Conservation (phyloP, 495 filamentous ascomycete genomes). For the Tuber borchii region DNA sequence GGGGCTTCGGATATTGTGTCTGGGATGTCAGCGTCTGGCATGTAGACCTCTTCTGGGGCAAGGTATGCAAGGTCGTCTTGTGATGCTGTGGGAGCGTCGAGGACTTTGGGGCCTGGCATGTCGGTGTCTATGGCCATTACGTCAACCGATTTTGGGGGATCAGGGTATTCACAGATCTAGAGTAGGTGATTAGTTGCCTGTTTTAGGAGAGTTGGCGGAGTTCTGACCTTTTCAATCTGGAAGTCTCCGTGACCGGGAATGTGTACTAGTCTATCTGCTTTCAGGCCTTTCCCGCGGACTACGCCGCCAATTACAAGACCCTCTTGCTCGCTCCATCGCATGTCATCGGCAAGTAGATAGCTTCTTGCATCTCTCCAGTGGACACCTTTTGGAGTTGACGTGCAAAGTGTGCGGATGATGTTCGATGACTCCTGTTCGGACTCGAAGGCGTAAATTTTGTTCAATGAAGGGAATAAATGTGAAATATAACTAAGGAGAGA, state of each 20-base stretch:
- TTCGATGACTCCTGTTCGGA: conserved; percentile 83
- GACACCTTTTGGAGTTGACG: conserved; percentile 80
- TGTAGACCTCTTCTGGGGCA: conserved; percentile 71
- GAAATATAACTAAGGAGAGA: conserved; percentile 85
- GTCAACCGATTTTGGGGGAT: conserved; percentile 53
- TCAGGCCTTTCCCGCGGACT: conserved; percentile 76
- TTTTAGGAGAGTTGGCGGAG: conserved; percentile 56
- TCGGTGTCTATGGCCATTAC: conserved; percentile 61
- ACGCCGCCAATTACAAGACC: conserved; percentile 72
- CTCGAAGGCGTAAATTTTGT: conserved; percentile 80
- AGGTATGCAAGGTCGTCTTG: conserved; percentile 75
- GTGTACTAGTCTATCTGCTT: conserved; percentile 81
- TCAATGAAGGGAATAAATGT: conserved; percentile 83
- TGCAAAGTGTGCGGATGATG: conserved; percentile 81
- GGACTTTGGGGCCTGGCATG: conserved; percentile 44
- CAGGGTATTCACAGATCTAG: conserved; percentile 34
- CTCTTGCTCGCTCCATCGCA: conserved; percentile 58
- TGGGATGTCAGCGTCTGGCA: conserved; percentile 58
- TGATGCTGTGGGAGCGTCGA: conserved; percentile 65
- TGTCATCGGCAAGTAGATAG: conserved; percentile 85
- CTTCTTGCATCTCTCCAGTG: conserved; percentile 88
- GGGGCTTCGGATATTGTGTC: conserved; percentile 53
- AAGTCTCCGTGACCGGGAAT: conserved; percentile 93
- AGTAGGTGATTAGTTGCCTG: background rate
- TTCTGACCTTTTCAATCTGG: conserved; percentile 75